phyloP scores from a whole-genome alignment of 164 flowering plant genomes.

The Tinospora cordifolia region DNA sequence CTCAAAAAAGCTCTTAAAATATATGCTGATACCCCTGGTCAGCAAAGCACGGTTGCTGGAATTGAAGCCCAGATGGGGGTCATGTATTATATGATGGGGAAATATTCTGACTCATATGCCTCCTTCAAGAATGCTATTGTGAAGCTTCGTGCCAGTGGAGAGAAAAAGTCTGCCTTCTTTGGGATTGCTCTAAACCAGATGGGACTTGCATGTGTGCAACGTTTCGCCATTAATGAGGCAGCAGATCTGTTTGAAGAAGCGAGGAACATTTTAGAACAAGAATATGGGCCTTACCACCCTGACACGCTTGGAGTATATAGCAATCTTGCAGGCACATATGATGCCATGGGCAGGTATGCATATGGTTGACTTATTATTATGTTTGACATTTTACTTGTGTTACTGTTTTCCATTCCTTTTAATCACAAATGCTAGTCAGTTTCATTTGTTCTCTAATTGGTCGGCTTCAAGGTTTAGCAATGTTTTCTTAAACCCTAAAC shows the following conservation, averaged over 20 bases:
- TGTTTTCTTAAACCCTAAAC: too few relatives aligned
- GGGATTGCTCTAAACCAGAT: constrained; percentile 92
- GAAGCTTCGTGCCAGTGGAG: constrained; percentile 79
- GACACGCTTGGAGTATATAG: constrained; percentile 94
- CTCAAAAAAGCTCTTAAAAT: constrained; percentile 68
- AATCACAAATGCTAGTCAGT: too few relatives aligned
- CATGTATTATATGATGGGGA: constrained; percentile 75
- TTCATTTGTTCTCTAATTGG: too few relatives aligned
- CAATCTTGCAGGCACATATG: constrained; percentile 94
- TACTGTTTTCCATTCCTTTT: background rate
- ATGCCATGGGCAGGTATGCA: constrained; percentile 94
- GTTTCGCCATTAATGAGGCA: constrained; percentile 73
- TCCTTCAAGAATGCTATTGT: constrained; percentile 54
- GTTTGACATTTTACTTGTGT: background rate
- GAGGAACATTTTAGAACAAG: constrained; percentile 60
- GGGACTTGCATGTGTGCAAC: constrained; percentile 90
- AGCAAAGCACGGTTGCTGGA: constrained; percentile 80
- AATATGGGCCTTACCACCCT: constrained; percentile 83
- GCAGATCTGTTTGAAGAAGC: constrained; percentile 86
- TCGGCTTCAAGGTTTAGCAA: too few relatives aligned
- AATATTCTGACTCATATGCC: constrained; percentile 59
- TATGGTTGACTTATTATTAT: background rate
- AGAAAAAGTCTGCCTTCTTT: constrained; percentile 81
- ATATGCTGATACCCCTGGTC: constrained; percentile 72
- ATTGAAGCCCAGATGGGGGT: constrained; percentile 97